Conservation (phyloP, 2,329 filamentous ascomycete genomes). For the Pseudogymnoascus sp. region DNA sequence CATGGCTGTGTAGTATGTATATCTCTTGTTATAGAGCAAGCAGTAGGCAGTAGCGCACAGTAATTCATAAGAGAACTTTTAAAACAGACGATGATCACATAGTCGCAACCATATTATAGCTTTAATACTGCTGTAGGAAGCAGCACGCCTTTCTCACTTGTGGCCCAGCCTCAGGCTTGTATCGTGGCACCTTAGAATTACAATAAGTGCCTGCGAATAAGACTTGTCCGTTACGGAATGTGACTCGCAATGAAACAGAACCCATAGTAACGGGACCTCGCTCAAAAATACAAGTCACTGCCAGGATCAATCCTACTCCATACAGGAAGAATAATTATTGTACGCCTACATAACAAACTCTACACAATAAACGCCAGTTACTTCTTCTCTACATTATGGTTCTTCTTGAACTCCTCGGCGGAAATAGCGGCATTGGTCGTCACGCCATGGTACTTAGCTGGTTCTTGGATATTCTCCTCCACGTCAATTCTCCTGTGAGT, state of each 20-base stretch:
- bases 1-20: neutral
- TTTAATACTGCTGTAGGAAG: neutral
- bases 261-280: neutral
- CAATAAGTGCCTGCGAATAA: neutral
- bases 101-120: neutral
- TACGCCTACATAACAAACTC: neutral
- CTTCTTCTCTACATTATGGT: neutral
- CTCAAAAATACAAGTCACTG: neutral
- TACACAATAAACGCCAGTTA: neutral
- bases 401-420: neutral
- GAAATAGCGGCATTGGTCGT: neutral
- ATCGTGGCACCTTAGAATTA: neutral
- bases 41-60: neutral
- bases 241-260: neutral
- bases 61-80: neutral
- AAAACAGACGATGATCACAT: neutral
- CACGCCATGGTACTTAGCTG: neutral
- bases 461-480: conserved; percentile 1
- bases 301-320: neutral
- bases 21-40: neutral
- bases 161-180: neutral
- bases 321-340: neutral
- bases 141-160: neutral
- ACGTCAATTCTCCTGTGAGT: conserved; percentile 1
- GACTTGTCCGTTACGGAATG: neutral